Percentiles rank a stretch among this genome's conserved stretches.
Conservation (phyloP, 768 basidiomycete genomes). For the Mycena indigotica region DNA sequence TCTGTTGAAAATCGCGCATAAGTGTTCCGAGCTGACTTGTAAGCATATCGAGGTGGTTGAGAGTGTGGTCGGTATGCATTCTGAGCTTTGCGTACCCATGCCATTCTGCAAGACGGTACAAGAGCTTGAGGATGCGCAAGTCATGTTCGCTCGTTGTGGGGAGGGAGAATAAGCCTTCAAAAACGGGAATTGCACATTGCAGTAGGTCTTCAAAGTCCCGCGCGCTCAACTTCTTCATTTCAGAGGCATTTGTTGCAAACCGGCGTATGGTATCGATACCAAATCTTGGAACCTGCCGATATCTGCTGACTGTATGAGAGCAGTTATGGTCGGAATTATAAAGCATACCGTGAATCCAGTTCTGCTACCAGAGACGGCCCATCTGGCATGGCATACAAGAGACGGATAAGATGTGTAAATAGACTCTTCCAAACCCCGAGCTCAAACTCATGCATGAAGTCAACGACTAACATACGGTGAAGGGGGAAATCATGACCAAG, state of each 20-base stretch:
- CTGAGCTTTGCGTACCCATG: background rate
- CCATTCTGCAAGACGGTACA: background rate
- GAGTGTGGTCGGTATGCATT: background rate
- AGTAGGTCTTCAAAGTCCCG: background rate
- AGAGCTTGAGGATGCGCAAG: background rate
- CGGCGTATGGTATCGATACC: background rate
- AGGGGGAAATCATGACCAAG: background rate
- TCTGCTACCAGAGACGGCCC: background rate
- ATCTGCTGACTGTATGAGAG: background rate
- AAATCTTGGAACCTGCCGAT: background rate
- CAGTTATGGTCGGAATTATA: too few relatives aligned
- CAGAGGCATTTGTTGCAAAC: background rate
- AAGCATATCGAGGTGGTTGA: background rate
- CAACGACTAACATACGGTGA: background rate
- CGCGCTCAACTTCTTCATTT: background rate
- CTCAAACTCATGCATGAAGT: conserved; percentile 9
- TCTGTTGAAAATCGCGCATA: background rate
- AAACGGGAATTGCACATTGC: too few relatives aligned
- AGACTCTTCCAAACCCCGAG: background rate
- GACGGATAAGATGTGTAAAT: background rate
- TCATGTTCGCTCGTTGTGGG: too few relatives aligned
- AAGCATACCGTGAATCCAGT: background rate
- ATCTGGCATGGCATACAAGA: background rate
- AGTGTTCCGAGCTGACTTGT: background rate
- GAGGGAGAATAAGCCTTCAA: background rate